phyloP scores from a whole-genome alignment of 108 stramenopile species.

The Fragilaria crotonensis region DNA sequence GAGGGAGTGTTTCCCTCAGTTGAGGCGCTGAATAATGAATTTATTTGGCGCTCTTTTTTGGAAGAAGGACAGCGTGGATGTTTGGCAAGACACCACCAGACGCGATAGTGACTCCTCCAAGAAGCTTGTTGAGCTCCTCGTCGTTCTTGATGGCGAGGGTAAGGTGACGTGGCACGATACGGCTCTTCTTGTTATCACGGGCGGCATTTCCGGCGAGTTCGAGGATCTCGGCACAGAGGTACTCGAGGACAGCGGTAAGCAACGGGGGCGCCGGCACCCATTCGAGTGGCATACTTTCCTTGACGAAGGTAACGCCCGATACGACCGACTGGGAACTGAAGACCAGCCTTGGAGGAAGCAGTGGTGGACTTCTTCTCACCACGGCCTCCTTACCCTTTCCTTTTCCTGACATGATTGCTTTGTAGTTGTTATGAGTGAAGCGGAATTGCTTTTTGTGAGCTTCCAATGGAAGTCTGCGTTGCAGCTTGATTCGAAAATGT shows the following conservation, averaged over 20 bases:
- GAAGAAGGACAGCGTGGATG: constrained; percentile 94
- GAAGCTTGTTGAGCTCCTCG: constrained; percentile 92
- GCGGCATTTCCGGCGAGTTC: constrained; percentile 95
- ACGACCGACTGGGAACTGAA: too few relatives aligned
- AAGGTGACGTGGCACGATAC: too few relatives aligned
- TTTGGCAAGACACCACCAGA: constrained; percentile 95
- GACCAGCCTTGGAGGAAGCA: constrained; percentile 87
- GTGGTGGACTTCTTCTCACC: constrained; percentile 85
- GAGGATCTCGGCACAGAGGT: constrained; percentile 87
- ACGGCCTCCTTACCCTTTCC: constrained; percentile 66
- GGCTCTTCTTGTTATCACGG: too few relatives aligned
- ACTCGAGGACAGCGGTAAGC: constrained; percentile 90
- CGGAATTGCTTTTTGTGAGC: background rate
- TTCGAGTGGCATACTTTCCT: constrained; percentile 89
- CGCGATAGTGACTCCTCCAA: constrained; percentile 92
- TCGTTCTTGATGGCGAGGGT: too few relatives aligned
- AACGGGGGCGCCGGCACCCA: constrained; percentile 95
- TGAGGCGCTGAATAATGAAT: too few relatives aligned
- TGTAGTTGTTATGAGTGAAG: background rate
- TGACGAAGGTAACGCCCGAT: constrained; percentile 92
- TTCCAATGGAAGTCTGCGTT: background rate
- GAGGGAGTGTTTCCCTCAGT: too few relatives aligned
- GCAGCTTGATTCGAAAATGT: background rate
- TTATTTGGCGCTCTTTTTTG: too few relatives aligned
- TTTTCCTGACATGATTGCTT: constrained; percentile 33